phyloP scores from a whole-genome alignment of 2,329 filamentous ascomycete genomes.

The Pleomassaria siparia region DNA sequence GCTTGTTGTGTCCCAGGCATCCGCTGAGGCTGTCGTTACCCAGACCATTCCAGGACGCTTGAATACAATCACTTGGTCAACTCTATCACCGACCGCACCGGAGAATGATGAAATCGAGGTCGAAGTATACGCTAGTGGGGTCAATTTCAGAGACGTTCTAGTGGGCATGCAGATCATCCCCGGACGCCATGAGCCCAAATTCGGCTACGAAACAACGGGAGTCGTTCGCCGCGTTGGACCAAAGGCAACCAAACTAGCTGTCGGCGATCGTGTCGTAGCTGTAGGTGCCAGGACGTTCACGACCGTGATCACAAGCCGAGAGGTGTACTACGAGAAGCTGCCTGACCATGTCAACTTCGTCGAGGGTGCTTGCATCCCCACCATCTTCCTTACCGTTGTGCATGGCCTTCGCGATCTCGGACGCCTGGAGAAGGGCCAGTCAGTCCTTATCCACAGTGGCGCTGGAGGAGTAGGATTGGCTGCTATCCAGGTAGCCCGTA shows the following conservation, averaged over 20 bases:
- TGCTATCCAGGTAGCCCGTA: constrained; percentile 15
- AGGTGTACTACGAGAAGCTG: constrained; percentile 15
- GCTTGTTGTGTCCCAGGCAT: neutral
- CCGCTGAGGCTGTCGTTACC: neutral
- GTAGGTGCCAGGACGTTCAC: constrained; percentile 7
- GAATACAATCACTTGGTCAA: neutral
- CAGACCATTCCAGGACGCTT: neutral
- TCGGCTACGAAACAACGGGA: constrained; percentile 18
- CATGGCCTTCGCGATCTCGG: constrained; percentile 23
- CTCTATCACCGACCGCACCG: constrained; percentile 1
- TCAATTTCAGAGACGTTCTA: constrained; percentile 31
- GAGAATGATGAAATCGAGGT: constrained; percentile 19
- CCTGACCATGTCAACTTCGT: constrained; percentile 28
- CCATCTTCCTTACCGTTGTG: constrained; percentile 25
- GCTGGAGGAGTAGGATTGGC: constrained; percentile 21
- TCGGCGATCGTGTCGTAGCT: constrained; percentile 21
- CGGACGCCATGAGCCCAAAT: constrained; percentile 9
- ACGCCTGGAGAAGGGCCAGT: constrained; percentile 13
- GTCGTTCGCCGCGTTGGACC: constrained; percentile 15
- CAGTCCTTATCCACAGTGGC: neutral
- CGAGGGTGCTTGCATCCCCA: constrained; percentile 28
- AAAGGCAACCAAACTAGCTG: constrained; percentile 5
- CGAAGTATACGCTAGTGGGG: constrained; percentile 14
- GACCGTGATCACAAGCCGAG: neutral
- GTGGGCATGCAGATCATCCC: constrained; percentile 28